A percentile compares a stretch with the other conserved stretches of the same genome.
Conservation (phyloP, 192 early-diverging fungal genomes). For the Entophlyctis helioformis region DNA sequence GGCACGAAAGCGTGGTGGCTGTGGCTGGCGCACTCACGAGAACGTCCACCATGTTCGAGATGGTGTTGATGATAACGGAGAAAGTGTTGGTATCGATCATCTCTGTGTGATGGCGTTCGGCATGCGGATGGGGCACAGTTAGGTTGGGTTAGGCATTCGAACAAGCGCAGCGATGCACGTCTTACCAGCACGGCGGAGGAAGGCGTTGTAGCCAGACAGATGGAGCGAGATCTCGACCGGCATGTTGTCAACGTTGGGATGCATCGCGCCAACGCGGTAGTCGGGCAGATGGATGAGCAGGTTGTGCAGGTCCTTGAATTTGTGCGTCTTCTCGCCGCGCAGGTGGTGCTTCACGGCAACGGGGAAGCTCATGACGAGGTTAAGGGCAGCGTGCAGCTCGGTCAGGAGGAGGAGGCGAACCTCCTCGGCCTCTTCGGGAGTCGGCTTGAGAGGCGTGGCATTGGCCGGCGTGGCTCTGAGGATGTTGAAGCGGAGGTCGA, state of each 20-base stretch:
- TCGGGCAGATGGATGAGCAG: constrained; percentile 51
- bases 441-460: background rate
- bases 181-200: constrained; percentile 11
- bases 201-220: constrained; percentile 11
- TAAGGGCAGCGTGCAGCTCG: constrained; percentile 61
- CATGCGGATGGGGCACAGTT: background rate
- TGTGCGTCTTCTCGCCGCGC: constrained; percentile 56
- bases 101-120: too few relatives aligned
- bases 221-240: constrained; percentile 31
- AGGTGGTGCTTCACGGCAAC: constrained; percentile 75
- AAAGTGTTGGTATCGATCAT: constrained; percentile 18
- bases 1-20: too few relatives aligned
- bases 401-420: too few relatives aligned
- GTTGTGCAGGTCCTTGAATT: constrained; percentile 58
- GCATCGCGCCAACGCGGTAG: constrained; percentile 29
- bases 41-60: constrained; percentile 16
- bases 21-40: too few relatives aligned
- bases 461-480: background rate
- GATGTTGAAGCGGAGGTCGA: constrained; percentile 12
- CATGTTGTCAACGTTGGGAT: constrained; percentile 13
- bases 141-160: too few relatives aligned
- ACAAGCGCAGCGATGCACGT: too few relatives aligned
- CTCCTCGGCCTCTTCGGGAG: constrained; percentile 21
- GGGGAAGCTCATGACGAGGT: constrained; percentile 67
- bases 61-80: constrained; percentile 11